These are phyloP conservation scores for Akebia trifoliata DNA, from an alignment of 164 flowering plant genomes.

Conservation along the genomic window DNA sequence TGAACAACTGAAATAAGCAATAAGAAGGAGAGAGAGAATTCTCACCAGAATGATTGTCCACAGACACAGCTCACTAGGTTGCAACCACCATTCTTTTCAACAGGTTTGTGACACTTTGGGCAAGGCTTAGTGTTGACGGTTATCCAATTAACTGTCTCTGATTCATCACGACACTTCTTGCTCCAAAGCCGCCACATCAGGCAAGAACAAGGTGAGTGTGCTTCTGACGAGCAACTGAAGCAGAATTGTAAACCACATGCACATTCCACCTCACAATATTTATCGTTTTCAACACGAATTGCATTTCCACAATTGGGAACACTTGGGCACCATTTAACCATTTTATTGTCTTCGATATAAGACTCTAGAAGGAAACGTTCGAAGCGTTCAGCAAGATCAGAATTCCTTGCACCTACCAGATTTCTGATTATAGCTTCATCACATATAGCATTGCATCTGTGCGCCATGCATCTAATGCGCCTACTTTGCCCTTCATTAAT, in stretches of 20 bases:
- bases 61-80: constrained; percentile 72
- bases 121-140: constrained; percentile 78
- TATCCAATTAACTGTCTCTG: constrained; percentile 81
- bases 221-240: constrained; percentile 69
- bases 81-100: constrained; percentile 91
- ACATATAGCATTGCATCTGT: constrained; percentile 77
- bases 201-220: constrained; percentile 97
- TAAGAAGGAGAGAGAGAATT: constrained; percentile 6
- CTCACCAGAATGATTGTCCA: constrained; percentile 81
- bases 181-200: constrained; percentile 86
- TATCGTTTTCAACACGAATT: constrained; percentile 68
- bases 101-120: constrained; percentile 83
- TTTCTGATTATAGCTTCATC: constrained; percentile 67
- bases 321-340: constrained; percentile 95
- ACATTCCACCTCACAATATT: constrained; percentile 79
- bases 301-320: constrained; percentile 96
- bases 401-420: constrained; percentile 53
- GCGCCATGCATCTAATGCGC: constrained; percentile 87
- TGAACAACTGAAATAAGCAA: too few species aligned
- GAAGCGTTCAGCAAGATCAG: constrained; percentile 65
- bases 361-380: constrained; percentile 82
- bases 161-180: constrained; percentile 76
- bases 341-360: constrained; percentile 76
- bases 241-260: constrained; percentile 80
- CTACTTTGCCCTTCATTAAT: constrained; percentile 86